Base-by-base conservation (phyloP, 306 rosid species). In the Urtica urens region DNA sequence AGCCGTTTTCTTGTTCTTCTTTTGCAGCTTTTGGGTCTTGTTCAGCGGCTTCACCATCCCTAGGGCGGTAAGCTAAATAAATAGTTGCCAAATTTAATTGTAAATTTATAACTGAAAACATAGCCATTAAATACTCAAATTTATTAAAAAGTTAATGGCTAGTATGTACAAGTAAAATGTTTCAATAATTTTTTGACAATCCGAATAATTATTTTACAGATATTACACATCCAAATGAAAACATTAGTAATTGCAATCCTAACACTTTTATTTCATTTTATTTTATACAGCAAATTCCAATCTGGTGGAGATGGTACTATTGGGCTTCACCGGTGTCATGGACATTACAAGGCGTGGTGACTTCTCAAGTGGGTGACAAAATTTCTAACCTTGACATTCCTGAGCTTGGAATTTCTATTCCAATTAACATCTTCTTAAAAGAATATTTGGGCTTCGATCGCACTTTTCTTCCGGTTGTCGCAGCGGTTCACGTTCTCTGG, bases 281-380 rank as follows among this genome's bases (percentile, higher is more conserved):
- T 19, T 10, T 10, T 9, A 13, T 52, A 56, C 64, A 68, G 79
- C 72, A 28, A 50, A 73, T 73, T 23, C 79, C 79, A 5, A 56
- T 68, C 18, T 73, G 79, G 79, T 73, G 79, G 79, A 73, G 79
- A 28, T 73, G 78, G 78, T 73, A 63, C 51, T 45, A 45, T 18
- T 45, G 49, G 49, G 49, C 49, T 37, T 59, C 74, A 26, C 79
- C 79, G 10, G 75, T 73, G 54, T 53, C 79, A 4, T 73, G 79
- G 79, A 73, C 79, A 15, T 3, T 73, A 0, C 60, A 73, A 31
- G 79, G 79, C 19, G 65, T 73, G 50, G 53, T 73, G 7, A 53
- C 63, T 8, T 62, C 79, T 34, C 75, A 68, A 49, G 39, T 73
- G n/a, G 75, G 71, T 20, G 71, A 73, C 50, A 59, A 59, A 14